These are phyloP conservation scores for Clarireedia hainanense DNA, from an alignment of 2,329 filamentous ascomycete genomes.

Conservation along the genomic window DNA sequence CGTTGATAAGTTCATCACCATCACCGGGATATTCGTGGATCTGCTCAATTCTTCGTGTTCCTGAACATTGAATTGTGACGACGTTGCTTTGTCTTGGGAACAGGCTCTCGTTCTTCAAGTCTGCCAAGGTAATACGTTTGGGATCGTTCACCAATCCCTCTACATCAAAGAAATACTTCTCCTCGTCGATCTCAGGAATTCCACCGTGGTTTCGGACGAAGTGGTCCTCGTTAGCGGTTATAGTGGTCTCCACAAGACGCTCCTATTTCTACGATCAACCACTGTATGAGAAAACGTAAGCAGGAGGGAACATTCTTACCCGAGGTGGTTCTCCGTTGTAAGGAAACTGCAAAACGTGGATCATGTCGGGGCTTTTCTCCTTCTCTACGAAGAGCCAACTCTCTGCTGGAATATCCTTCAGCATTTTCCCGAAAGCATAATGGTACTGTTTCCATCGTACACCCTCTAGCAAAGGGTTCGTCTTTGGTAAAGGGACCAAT, in stretches of 20 bases:
- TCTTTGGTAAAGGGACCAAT: conserved; percentile 44
- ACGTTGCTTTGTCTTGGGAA: conserved; percentile 33
- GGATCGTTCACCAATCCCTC: conserved; percentile 18
- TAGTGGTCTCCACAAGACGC: conserved; percentile 43
- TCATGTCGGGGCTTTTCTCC: conserved; percentile 53
- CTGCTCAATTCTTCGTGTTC: conserved; percentile 62
- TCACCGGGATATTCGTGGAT: conserved; percentile 58
- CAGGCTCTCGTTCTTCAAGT: conserved; percentile 16
- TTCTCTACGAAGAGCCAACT: conserved; percentile 47
- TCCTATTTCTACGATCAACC: background rate
- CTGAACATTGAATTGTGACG: conserved; percentile 60
- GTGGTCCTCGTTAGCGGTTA: conserved; percentile 55
- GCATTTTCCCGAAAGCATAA: conserved; percentile 40
- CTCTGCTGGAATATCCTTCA: conserved; percentile 44
- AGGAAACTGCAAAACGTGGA: conserved; percentile 54
- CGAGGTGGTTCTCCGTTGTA: conserved; percentile 56
- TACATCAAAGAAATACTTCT: conserved; percentile 17
- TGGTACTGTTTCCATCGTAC: conserved; percentile 53
- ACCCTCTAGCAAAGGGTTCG: conserved; percentile 50
- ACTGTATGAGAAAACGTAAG: background rate
- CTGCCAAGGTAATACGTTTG: conserved; percentile 14
- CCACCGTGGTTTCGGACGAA: conserved; percentile 69
- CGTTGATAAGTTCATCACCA: conserved; percentile 51
- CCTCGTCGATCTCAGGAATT: conserved; percentile 54
- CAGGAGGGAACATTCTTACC: conserved; percentile 11